Evolutionary conservation across 208 protist genomes (phyloP), one percentile per base, ranked within the genome.

Genomic region (Leishmania braziliensis): DNA sequence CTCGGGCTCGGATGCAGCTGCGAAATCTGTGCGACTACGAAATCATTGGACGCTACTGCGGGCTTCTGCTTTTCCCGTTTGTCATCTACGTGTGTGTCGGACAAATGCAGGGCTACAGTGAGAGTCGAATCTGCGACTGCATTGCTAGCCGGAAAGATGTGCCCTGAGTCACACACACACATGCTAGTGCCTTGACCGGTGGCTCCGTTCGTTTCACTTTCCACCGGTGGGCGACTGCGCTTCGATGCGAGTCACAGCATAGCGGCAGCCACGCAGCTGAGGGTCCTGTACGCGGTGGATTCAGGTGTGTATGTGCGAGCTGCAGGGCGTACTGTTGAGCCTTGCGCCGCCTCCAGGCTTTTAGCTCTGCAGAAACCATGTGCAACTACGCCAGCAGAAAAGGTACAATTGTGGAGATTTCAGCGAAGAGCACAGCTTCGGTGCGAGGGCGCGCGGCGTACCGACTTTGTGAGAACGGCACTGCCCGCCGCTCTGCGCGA

Each of bases 11-110:
- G 23, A 92, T 94, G 89, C 74, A 85, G 58, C 72, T 97, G 84
- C 86, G 93, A 39, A 80, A 89, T 26, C 50, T 94, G 14, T 54
- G 75, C 26, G 93, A 97, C 85, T 86, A 93, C 72, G 92, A 97
- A 48, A 72, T 94, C 8, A 90, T 97, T 78, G 93, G 93, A 0
- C 91, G 92, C n/a, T 92, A 92, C 63, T 94, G 90, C 79, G 93
- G 93, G 8, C 58, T 96, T 0, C 58, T 93, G 68, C 26, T 96
- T 14, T 90, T 96, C 78, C 93, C 93, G 0, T 96, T 96, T 60
- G 81, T 88, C 29, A 36, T 95, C 3, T 97, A 92, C 74, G 46
- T 94, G 9, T 95, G 90, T 75, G 76, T 84, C 63, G 93, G 90
- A 8, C 84, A 76, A 51, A 94, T 95, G 93, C 84, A 91, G 23